Evolutionary conservation across 2,329 filamentous ascomycete genomes (phyloP).

Genomic region (Fusarium acutatum): DNA sequence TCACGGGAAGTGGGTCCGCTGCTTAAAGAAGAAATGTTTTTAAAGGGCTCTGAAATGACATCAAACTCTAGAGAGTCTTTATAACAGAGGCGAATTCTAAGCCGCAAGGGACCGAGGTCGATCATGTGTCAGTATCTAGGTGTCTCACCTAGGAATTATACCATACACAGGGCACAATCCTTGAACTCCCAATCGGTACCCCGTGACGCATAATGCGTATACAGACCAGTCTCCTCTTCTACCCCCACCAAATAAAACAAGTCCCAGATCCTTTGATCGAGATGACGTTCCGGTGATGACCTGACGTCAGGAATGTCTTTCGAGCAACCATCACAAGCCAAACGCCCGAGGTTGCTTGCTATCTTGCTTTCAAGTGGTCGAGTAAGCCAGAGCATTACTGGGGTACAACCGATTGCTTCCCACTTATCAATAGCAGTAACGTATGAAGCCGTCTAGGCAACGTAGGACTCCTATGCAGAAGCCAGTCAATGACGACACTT

Average conservation of each 20-base stretch:
- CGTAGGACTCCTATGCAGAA: constrained; percentile 5
- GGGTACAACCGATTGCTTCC: not conserved
- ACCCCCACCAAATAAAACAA: constrained; percentile 20
- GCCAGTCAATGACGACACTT: constrained; percentile 36
- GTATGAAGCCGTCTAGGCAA: not conserved
- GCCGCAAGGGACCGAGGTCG: constrained; percentile 14
- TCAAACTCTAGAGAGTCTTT: not conserved
- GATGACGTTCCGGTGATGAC: constrained; percentile 31
- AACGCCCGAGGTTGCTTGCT: not conserved
- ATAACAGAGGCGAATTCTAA: not conserved
- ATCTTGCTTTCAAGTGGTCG: constrained; percentile 6
- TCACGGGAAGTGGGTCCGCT: constrained; percentile 1
- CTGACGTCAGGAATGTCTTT: constrained; percentile 27
- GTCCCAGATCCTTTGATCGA: constrained; percentile 4
- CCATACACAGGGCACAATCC: not conserved
- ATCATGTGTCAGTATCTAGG: not conserved
- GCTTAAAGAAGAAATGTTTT: not conserved
- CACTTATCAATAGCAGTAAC: not conserved
- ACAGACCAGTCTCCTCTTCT: not conserved
- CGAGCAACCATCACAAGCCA: constrained; percentile 27
- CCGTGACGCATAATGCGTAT: constrained; percentile 28
- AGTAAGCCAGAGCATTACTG: not conserved
- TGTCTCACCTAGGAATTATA: not conserved
- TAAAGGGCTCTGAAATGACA: not conserved
- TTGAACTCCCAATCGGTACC: not conserved